Evolutionary conservation across 1,139 yeast species (phyloP).

Genomic region (Pneumocystis oryctolagi): DNA sequence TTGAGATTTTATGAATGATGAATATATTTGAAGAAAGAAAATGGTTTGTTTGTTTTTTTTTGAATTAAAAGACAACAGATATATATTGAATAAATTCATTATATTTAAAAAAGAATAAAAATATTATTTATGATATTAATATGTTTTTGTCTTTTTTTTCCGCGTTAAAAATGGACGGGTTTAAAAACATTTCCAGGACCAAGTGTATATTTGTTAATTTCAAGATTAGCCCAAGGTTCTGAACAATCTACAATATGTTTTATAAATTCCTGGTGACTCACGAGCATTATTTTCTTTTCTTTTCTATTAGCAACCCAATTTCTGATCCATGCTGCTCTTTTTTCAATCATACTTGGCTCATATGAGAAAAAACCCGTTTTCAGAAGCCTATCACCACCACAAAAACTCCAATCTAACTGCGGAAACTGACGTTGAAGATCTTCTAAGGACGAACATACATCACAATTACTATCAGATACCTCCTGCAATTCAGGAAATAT

Average conservation of each 20-base stretch:
- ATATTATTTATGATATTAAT: neutral
- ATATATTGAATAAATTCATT: too few relatives aligned
- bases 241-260: neutral
- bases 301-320: neutral
- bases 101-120: too few relatives aligned
- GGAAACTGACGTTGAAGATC: neutral
- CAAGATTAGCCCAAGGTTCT: neutral
- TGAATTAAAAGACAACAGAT: too few relatives aligned
- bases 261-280: neutral
- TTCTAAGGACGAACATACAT: neutral
- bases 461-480: neutral
- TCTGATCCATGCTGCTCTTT: neutral
- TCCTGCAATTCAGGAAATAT: neutral
- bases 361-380: neutral
- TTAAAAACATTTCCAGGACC: neutral
- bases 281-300: neutral
- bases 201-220: neutral
- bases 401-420: neutral
- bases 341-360: constrained; percentile 1
- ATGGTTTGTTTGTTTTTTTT: too few relatives aligned
- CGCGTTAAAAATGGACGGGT: neutral
- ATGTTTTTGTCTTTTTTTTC: neutral
- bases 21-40: too few relatives aligned
- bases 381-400: neutral
- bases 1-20: too few relatives aligned